Evolutionary conservation across 148 eudicot genomes (phyloP), one percentile per base, ranked within the genome.

Genomic region (Mesembryanthemum crystallinum): DNA sequence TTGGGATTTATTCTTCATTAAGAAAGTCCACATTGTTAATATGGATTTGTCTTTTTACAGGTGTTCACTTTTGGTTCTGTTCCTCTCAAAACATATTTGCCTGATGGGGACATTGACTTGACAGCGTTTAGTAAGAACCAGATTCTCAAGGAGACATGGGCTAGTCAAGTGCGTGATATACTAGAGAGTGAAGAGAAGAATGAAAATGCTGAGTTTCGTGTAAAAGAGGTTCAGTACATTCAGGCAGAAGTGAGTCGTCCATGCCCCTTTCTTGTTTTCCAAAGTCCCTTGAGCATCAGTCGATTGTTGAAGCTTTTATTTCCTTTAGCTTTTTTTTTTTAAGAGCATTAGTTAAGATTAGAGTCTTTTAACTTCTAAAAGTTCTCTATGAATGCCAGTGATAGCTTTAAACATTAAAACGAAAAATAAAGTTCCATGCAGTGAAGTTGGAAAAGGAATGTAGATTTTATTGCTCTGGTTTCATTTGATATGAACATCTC

Each of bases 51-150:
- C n/a, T n/a, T 27, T 13, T 54, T 76, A 15, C 81, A 90, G 98
- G 98, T 94, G 59, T 92, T 87, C 81, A 90, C 98, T 55, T 94
- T 91, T 85, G 98, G 98, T 58, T 94, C 98, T 71, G 98, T 94
- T 64, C 98, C 98, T 78, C 86, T 94, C 58, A 92, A 92, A 81
- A 94, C 98, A 8, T 94, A 94, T 76, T 87, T 94, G 67, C 98
- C 98, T 20, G 98, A 94, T 86, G 98, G 98, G 64, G 98, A 94
- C 82, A 94, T 94, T 70, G 98, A 94, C 82, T 79, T 94, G 71
- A 87, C 97, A 15, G 89, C 91, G 28, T 92, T 91, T 54, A 84
- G 93, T 82, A 73, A 88, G 64, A 77, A 83, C 67, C 87, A 84
- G 62, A 78, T 47, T 77, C 67, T 87, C 78, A 94, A 90, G 82